A percentile compares a stretch with the other conserved stretches of the same genome.
These are phyloP conservation scores for Pseudopyricularia javanii DNA, from an alignment of 2,329 filamentous ascomycete species.

Conservation along the genomic window DNA sequence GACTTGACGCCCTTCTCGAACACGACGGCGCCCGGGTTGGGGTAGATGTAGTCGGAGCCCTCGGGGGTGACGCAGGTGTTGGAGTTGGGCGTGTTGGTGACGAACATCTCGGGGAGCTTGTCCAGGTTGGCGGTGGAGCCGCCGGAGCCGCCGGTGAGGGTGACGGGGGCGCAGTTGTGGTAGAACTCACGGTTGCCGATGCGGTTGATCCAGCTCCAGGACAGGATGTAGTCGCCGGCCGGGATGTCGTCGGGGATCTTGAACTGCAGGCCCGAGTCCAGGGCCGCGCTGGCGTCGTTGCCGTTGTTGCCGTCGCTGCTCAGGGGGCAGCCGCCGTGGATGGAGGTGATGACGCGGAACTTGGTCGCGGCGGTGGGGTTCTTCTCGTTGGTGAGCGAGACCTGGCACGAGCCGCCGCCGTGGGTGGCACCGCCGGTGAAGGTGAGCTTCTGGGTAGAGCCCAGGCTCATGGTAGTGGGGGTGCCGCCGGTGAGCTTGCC, in stretches of 20 bases:
- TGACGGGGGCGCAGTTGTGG: constrained; percentile 84
- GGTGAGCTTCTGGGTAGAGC: constrained; percentile 44
- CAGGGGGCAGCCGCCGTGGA: constrained; percentile 74
- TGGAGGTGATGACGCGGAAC: constrained; percentile 86
- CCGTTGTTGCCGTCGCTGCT: constrained; percentile 44
- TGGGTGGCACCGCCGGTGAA: constrained; percentile 69
- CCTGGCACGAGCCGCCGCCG: constrained; percentile 85
- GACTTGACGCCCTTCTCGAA: constrained; percentile 19
- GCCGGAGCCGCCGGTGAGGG: constrained; percentile 38
- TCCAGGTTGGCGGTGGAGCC: constrained; percentile 41
- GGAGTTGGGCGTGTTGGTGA: constrained; percentile 48
- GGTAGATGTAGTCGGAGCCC: constrained; percentile 49
- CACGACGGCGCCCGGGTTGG: constrained; percentile 49
- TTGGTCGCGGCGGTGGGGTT: constrained; percentile 51
- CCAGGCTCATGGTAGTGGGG: constrained; percentile 51
- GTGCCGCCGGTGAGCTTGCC: constrained; percentile 31
- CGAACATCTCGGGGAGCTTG: constrained; percentile 61
- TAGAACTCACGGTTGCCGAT: constrained; percentile 92
- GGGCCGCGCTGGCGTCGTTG: constrained; percentile 25
- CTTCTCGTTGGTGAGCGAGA: constrained; percentile 71
- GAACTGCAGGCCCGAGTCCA: constrained; percentile 53
- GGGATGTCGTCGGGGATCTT: constrained; percentile 59
- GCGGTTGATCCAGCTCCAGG: constrained; percentile 94
- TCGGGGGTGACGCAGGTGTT: constrained; percentile 44
- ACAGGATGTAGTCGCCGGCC: constrained; percentile 66